Evolutionary conservation across 2,329 filamentous ascomycete species (phyloP).

Genomic region (Penicillium glabrum): DNA sequence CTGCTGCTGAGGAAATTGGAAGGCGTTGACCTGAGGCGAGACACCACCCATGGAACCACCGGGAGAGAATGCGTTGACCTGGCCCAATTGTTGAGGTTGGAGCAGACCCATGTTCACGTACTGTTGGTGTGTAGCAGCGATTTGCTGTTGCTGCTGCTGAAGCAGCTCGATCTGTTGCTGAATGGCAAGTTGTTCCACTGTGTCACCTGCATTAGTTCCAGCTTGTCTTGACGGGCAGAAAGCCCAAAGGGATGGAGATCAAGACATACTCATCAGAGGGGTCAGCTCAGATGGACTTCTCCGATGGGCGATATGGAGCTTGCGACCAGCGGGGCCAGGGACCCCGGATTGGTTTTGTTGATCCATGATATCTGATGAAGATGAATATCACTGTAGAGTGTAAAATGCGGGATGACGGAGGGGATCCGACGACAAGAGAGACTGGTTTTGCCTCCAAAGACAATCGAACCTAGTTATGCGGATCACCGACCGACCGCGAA

Average conservation of each 20-base stretch:
- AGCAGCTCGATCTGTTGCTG: conserved; percentile 97
- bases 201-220: not conserved
- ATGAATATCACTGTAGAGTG: conserved; percentile 22
- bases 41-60: conserved; percentile 69
- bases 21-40: conserved; percentile 71
- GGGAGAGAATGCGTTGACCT: conserved; percentile 70
- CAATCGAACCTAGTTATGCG: conserved; percentile 26
- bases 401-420: conserved; percentile 13
- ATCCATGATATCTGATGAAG: conserved; percentile 55
- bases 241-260: not conserved
- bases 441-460: conserved; percentile 25
- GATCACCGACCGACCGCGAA: conserved; percentile 27
- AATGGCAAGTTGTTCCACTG: conserved; percentile 96
- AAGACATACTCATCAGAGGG: conserved; percentile 88
- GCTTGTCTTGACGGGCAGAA: not conserved
- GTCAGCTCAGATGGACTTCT: conserved; percentile 97
- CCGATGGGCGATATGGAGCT: conserved; percentile 95
- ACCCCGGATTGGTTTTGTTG: conserved; percentile 59
- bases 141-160: conserved; percentile 97
- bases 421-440: conserved; percentile 24
- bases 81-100: conserved; percentile 77
- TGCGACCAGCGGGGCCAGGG: conserved; percentile 76
- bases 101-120: conserved; percentile 98
- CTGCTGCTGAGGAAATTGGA: conserved; percentile 83
- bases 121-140: conserved; percentile 93